These are phyloP conservation scores for Yueomyces sp. DNA, from an alignment of 805 yeast genomes.

Conservation along the genomic window DNA sequence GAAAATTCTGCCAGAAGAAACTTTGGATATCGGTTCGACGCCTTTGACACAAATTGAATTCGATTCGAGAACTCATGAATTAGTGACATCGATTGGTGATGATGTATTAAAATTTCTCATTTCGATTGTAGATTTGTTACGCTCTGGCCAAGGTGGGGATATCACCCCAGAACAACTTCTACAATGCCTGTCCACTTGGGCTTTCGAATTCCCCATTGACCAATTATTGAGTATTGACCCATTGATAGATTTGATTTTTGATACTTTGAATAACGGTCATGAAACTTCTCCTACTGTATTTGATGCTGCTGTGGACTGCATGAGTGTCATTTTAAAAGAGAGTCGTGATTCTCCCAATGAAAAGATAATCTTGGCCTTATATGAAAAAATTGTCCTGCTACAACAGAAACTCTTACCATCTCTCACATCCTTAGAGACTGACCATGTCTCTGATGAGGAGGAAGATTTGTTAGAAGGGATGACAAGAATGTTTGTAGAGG, in stretches of 20 bases:
- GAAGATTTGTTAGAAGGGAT: constrained; percentile 44
- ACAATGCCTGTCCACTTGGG: constrained; percentile 81
- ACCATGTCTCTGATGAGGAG: constrained; percentile 35
- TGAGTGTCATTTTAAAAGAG: constrained; percentile 69
- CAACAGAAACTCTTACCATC: constrained; percentile 36
- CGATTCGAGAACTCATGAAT: constrained; percentile 42
- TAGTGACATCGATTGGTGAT: constrained; percentile 55
- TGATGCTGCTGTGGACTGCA: constrained; percentile 76
- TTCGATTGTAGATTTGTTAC: constrained; percentile 23
- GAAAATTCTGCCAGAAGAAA: constrained; percentile 83
- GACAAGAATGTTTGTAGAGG: constrained; percentile 72
- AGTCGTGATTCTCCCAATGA: constrained; percentile 63
- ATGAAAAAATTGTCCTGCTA: constrained; percentile 51
- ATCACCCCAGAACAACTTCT: constrained; percentile 31
- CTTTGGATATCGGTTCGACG: constrained; percentile 60
- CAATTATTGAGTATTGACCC: constrained; percentile 51
- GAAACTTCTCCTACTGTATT: constrained; percentile 36
- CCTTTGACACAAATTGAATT: constrained; percentile 77
- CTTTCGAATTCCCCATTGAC: constrained; percentile 68
- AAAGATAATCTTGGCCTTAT: constrained; percentile 51
- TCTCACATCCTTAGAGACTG: constrained; percentile 5
- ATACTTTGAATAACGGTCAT: constrained; percentile 35
- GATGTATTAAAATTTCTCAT: constrained; percentile 53
- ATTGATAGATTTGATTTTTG: constrained; percentile 55
- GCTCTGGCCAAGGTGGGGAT: constrained; percentile 17